A percentile compares a stretch with the other conserved stretches of the same genome.
These are phyloP conservation scores for Borovskyia barvae DNA, from an alignment of 208 protist genomes.

Conservation along the genomic window DNA sequence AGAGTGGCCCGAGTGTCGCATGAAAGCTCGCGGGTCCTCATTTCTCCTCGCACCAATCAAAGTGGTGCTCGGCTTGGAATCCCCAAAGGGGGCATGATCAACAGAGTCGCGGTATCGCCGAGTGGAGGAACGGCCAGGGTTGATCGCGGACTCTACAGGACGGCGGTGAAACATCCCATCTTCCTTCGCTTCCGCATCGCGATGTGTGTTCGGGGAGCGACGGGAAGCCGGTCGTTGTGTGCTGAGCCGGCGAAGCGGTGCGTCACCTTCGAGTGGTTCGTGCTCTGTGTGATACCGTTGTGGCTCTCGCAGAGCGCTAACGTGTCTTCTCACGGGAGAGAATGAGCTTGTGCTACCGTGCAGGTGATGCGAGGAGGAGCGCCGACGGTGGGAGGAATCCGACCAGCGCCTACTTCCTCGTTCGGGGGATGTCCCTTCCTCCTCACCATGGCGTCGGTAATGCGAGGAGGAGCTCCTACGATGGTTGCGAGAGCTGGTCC, in stretches of 20 bases:
- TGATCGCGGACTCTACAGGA: slow-evolving; percentile 13
- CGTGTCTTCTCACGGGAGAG: slow-evolving; percentile 5
- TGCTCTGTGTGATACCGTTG: background rate
- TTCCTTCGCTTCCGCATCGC: background rate
- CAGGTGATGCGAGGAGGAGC: background rate
- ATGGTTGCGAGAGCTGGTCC: slow-evolving; percentile 11
- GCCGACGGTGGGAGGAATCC: slow-evolving; percentile 9
- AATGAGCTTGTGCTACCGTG: slow-evolving; percentile 19
- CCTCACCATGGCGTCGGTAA: slow-evolving; percentile 8
- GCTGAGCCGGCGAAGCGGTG: slow-evolving; percentile 27
- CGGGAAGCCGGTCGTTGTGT: slow-evolving; percentile 29
- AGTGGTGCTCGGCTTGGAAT: too few relatives aligned
- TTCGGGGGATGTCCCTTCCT: too few relatives aligned
- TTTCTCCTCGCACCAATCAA: too few relatives aligned
- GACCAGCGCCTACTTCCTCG: too few relatives aligned
- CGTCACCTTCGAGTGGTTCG: slow-evolving; percentile 12
- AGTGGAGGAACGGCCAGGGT: background rate
- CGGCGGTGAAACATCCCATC: slow-evolving; percentile 15
- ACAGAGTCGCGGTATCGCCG: slow-evolving; percentile 1
- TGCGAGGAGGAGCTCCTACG: slow-evolving; percentile 8
- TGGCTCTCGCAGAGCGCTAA: background rate
- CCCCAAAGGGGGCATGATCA: too few relatives aligned
- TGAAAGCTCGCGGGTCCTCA: background rate
- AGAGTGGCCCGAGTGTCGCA: slow-evolving; percentile 6
- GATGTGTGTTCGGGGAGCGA: slow-evolving; percentile 13